These are phyloP conservation scores for Dalbergia cochinchinensis DNA, from an alignment of 306 rosid genomes.

Conservation along the genomic window DNA sequence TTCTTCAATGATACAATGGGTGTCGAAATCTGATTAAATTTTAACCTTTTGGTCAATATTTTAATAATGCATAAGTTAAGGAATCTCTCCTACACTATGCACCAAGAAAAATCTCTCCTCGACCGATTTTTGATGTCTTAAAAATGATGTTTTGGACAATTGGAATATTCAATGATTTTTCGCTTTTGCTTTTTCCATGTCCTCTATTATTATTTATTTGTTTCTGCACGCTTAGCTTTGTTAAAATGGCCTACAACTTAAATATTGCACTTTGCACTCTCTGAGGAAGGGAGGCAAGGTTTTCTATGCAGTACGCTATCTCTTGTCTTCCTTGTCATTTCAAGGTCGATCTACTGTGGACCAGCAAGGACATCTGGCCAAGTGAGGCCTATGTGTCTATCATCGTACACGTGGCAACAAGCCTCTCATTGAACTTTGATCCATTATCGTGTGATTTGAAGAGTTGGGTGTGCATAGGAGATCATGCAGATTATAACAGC, in stretches of 20 bases:
- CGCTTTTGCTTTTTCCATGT: constrained; percentile 45
- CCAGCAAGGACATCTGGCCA: not conserved
- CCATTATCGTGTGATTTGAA: not conserved
- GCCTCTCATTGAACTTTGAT: not conserved
- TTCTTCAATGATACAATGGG: not conserved
- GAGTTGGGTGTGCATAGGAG: constrained; percentile 6
- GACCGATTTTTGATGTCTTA: not conserved
- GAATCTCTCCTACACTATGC: not conserved
- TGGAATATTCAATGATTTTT: constrained; percentile 47
- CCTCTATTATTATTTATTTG: constrained; percentile 48
- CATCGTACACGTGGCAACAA: constrained; percentile 37
- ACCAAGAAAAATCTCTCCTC: not conserved
- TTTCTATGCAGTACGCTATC: constrained; percentile 42
- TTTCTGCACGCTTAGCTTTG: constrained; percentile 61
- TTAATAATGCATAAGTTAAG: not conserved
- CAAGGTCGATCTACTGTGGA: constrained; percentile 24
- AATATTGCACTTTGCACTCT: constrained; percentile 46
- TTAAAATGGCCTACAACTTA: constrained; percentile 51
- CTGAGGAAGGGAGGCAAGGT: constrained; percentile 33
- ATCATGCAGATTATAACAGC: not conserved
- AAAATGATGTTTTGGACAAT: constrained; percentile 47
- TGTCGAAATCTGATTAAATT: not conserved
- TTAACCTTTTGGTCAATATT: constrained; percentile 2
- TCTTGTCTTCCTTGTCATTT: constrained; percentile 37
- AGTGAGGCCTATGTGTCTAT: not conserved